Percentiles rank a stretch among this genome's conserved stretches.
Conservation (phyloP, 257 asterid species). For the Petunia axillaris region DNA sequence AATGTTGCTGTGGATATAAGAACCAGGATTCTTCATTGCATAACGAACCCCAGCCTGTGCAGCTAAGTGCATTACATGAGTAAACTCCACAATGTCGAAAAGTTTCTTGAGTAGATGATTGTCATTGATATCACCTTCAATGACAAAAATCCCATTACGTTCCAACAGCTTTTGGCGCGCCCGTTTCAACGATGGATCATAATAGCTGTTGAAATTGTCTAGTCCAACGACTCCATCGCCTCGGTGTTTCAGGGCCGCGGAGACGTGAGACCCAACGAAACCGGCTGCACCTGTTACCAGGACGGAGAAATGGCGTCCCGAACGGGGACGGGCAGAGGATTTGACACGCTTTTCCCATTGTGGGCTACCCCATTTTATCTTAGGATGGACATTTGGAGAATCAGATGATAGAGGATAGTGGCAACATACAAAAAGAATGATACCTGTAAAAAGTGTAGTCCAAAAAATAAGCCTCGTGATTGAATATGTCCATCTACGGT, state of each 20-base stretch:
- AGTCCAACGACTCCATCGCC: conserved; percentile 56
- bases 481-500: conserved; percentile 41
- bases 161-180: conserved; percentile 40
- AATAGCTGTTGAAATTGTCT: conserved; percentile 48
- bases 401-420: conserved; percentile 40
- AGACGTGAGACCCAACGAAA: conserved; percentile 53
- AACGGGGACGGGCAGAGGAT: conserved; percentile 32
- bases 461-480: conserved; percentile 42
- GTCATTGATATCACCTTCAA: conserved; percentile 46
- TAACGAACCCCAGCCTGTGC: conserved; percentile 60
- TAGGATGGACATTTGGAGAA: conserved; percentile 22
- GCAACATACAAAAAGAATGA: conserved; percentile 37
- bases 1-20: conserved; percentile 47
- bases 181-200: conserved; percentile 46
- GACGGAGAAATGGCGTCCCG: conserved; percentile 28
- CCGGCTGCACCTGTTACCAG: conserved; percentile 59
- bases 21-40: conserved; percentile 49
- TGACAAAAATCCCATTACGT: conserved; percentile 31
- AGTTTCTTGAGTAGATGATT: conserved; percentile 29
- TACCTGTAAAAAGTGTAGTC: conserved; percentile 37
- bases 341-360: conserved; percentile 38
- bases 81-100: conserved; percentile 38
- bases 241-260: conserved; percentile 40
- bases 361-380: conserved; percentile 35
- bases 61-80: conserved; percentile 54